Conservation (phyloP, 2,329 filamentous ascomycete species). For the Exophiala sp. region DNA sequence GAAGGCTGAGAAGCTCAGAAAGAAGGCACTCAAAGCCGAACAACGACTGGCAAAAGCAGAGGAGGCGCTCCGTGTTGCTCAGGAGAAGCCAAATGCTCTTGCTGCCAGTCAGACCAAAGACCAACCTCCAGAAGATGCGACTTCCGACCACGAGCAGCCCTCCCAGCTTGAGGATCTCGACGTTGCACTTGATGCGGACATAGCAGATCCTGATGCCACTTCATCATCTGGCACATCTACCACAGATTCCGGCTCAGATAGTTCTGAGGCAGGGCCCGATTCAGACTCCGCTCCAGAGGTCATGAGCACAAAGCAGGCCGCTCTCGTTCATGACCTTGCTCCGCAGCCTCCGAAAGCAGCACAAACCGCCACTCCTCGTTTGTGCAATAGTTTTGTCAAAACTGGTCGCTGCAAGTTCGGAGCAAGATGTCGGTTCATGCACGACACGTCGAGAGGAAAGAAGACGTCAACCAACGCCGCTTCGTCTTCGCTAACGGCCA, state of each 20-base stretch:
- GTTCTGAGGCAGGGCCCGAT: neutral
- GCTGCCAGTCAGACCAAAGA: neutral
- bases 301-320: slow-evolving; percentile 38
- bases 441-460: slow-evolving; percentile 31
- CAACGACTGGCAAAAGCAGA: slow-evolving; percentile 26
- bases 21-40: slow-evolving; percentile 44
- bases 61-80: slow-evolving; percentile 14
- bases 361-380: slow-evolving; percentile 26
- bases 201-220: slow-evolving; percentile 13
- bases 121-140: neutral
- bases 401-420: slow-evolving; percentile 43
- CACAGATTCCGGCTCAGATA: slow-evolving; percentile 1
- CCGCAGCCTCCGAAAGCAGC: slow-evolving; percentile 35
- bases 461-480: neutral
- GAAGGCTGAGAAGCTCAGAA: slow-evolving; percentile 40
- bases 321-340: slow-evolving; percentile 35
- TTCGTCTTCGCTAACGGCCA: neutral
- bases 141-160: neutral
- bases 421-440: slow-evolving; percentile 40
- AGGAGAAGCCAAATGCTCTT: slow-evolving; percentile 1
- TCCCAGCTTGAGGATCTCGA: neutral
- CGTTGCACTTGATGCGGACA: slow-evolving; percentile 4
- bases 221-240: slow-evolving; percentile 23
- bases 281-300: slow-evolving; percentile 38
- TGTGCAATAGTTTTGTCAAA: slow-evolving; percentile 42